Percentiles rank a stretch among this genome's conserved stretches.
Evolutionary conservation across 2,329 filamentous ascomycete genomes (phyloP).

Genomic region (Pyrenophora graminea): DNA sequence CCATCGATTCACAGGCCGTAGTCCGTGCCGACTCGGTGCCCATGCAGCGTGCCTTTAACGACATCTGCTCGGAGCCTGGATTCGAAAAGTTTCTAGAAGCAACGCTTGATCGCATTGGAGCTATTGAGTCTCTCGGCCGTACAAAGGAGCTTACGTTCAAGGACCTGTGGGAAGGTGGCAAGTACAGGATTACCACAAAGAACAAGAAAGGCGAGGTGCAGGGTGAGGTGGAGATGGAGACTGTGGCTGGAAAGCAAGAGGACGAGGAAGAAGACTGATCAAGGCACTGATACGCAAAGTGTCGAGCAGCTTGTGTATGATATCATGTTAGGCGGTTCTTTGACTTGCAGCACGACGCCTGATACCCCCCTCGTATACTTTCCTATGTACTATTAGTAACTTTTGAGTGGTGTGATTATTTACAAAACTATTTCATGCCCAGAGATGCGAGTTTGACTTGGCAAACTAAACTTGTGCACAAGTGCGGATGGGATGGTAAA

Average conservation of each 20-base stretch:
- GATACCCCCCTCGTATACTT: too few relatives aligned
- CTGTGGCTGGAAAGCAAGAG: constrained; percentile 33
- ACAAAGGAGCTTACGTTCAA: constrained; percentile 97
- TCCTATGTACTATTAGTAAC: too few relatives aligned
- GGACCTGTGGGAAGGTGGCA: constrained; percentile 83
- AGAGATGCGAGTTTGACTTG: too few relatives aligned
- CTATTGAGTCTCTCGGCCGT: constrained; percentile 88
- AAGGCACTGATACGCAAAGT: too few relatives aligned
- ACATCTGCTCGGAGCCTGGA: constrained; percentile 75
- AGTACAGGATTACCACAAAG: constrained; percentile 59
- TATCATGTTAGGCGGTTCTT: too few relatives aligned
- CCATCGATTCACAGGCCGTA: constrained; percentile 82
- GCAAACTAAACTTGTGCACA: too few relatives aligned
- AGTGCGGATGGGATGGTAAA: too few relatives aligned
- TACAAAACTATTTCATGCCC: too few relatives aligned
- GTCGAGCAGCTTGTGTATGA: too few relatives aligned
- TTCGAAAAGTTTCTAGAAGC: constrained; percentile 83
- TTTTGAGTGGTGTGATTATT: too few relatives aligned
- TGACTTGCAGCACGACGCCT: too few relatives aligned
- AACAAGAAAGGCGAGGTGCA: constrained; percentile 36
- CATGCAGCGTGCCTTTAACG: constrained; percentile 89
- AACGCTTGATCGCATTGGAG: constrained; percentile 83
- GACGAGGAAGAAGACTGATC: constrained; percentile 26
- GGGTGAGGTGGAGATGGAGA: constrained; percentile 40
- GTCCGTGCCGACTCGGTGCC: constrained; percentile 93